These are phyloP conservation scores for Bipolaris zeicola DNA, from an alignment of 2,329 filamentous ascomycete genomes.

Conservation along the genomic window DNA sequence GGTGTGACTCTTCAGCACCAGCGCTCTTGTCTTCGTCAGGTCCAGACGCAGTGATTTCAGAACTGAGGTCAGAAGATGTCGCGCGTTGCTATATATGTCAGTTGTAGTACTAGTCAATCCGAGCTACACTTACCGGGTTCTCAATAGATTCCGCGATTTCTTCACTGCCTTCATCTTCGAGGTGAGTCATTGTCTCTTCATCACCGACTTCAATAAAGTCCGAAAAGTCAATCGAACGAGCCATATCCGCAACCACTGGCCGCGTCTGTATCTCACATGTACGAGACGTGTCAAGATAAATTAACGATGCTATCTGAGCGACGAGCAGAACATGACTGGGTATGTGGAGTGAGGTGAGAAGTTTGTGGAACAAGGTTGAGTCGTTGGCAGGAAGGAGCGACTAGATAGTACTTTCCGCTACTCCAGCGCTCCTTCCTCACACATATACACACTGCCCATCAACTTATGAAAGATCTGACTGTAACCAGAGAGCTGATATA, in stretches of 20 bases:
- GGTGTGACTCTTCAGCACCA: not conserved
- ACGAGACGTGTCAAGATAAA: not conserved
- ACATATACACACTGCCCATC: no score
- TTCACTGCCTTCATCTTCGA: not conserved
- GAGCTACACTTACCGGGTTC: not conserved
- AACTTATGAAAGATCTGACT: not conserved
- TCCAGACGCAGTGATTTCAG: constrained; percentile 12
- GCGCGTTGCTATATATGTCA: not conserved
- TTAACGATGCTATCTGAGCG: not conserved
- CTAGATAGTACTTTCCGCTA: not conserved
- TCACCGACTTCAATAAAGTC: not conserved
- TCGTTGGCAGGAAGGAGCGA: not conserved
- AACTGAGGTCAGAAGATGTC: not conserved
- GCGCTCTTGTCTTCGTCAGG: constrained; percentile 25
- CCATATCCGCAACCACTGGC: not conserved
- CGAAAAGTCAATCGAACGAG: not conserved
- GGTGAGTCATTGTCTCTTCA: not conserved
- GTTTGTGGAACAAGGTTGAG: not conserved
- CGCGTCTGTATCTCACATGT: not conserved
- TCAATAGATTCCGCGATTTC: not conserved
- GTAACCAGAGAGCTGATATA: no score
- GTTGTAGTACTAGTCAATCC: not conserved
- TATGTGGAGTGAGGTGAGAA: not conserved
- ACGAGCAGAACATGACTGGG: not conserved
- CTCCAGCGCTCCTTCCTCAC: constrained; percentile 12